Evolutionary conservation across 2,329 filamentous ascomycete species (phyloP), one percentile per base, ranked within the genome.

Genomic region (Fusarium torreyae): DNA sequence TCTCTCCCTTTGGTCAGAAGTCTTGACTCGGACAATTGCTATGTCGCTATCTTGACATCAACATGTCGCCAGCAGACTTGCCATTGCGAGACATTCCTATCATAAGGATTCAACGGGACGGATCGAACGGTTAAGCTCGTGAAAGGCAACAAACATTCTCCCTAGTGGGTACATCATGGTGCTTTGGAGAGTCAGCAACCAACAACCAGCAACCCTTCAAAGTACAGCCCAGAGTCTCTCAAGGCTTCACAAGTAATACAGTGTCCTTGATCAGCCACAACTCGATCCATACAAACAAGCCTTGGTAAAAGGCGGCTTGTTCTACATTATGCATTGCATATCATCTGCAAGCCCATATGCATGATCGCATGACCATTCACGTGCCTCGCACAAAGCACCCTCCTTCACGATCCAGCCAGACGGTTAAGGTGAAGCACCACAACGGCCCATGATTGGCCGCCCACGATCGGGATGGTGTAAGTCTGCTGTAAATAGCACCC

Each of bases 361-460:
- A n/a, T 28, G 18, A 15, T 34, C 50, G 22, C 8, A 24, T 39
- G 24, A 11, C 22, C 65, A 39, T 52, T 54, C 51, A 69, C 60
- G 55, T 68, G 65, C 48, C 36, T 60, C 20, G 24, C 13, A 45
- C 17, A 42, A 18, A 40, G n/a, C 31, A 31, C 42, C 59, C 36
- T 42, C 44, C 43, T n/a, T 42, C 20, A 57, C 26, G 48, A 68
- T 68, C 66, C 66, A 69, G 60, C 60, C 26, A 43, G 51, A 61
- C 36, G 66, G 66, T 64, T 28, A 70, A 67, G 44, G 34, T 54
- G 20, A 69, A 63, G 50, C 45, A 63, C 44, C 51, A 44, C 17
- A 31, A 22, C 26, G 50, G 11, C 26, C 36, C 49, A 59, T 72
- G 70, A 72, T 72, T 71, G 70, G 70, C 22, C 34, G 33, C 52